These are phyloP conservation scores for Dissoconium aciculare DNA, from an alignment of 2,329 filamentous ascomycete genomes.

Conservation along the genomic window DNA sequence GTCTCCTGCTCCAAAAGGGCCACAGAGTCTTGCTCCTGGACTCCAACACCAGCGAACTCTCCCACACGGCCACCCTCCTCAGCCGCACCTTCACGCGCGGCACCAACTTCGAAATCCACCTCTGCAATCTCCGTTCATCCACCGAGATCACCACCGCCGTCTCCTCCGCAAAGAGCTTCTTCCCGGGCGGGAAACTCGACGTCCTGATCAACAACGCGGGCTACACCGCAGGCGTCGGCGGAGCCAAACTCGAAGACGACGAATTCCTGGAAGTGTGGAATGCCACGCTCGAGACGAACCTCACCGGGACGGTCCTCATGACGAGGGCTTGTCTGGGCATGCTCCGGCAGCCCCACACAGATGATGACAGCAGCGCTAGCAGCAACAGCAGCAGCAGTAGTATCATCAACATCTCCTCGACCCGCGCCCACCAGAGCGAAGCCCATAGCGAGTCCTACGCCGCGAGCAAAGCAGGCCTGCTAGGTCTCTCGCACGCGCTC, in stretches of 20 bases:
- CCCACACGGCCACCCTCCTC: slow-evolving; percentile 22
- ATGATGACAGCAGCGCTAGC: slow-evolving; percentile 3
- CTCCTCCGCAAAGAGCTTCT: slow-evolving; percentile 21
- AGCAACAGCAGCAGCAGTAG: slow-evolving; percentile 11
- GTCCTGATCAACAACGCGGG: slow-evolving; percentile 32
- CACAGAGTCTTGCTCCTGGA: slow-evolving; percentile 30
- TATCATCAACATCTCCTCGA: slow-evolving; percentile 37
- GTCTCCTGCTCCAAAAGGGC: slow-evolving; percentile 25
- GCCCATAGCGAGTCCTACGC: slow-evolving; percentile 37
- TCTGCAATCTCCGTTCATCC: slow-evolving; percentile 17
- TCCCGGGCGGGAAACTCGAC: slow-evolving; percentile 26
- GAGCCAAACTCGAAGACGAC: slow-evolving; percentile 15
- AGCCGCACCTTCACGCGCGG: slow-evolving; percentile 8
- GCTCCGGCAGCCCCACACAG: slow-evolving; percentile 8
- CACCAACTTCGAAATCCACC: slow-evolving; percentile 11
- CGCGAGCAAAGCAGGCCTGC: slow-evolving; percentile 36
- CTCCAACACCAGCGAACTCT: slow-evolving; percentile 25
- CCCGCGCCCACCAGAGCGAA: slow-evolving; percentile 36
- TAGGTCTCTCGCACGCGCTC: slow-evolving; percentile 37
- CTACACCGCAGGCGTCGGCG: slow-evolving; percentile 24
- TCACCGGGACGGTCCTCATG: slow-evolving; percentile 25
- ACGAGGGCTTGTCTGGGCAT: slow-evolving; percentile 18
- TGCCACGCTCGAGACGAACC: slow-evolving; percentile 24
- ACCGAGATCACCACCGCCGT: slow-evolving; percentile 21
- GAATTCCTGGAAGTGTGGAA: slow-evolving; percentile 28